phyloP scores from a whole-genome alignment of 805 yeast genomes.

The Candida xiaguanensis region DNA sequence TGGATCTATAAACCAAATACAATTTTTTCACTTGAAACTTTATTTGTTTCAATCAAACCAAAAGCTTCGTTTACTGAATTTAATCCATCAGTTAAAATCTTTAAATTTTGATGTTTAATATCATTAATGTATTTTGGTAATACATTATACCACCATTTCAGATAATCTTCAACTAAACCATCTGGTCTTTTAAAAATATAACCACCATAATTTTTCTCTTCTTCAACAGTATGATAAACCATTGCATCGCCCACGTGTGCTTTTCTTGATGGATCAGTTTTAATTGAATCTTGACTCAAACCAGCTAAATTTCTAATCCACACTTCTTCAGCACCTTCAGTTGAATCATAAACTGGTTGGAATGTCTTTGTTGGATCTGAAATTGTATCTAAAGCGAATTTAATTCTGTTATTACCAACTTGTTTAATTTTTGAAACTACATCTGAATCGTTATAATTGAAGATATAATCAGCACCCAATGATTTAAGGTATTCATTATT shows the following conservation, averaged over 20 bases:
- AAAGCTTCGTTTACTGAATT: conserved; percentile 33
- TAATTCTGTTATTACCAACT: conserved; percentile 17
- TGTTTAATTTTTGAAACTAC: conserved; percentile 19
- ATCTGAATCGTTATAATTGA: conserved; percentile 25
- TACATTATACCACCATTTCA: conserved; percentile 19
- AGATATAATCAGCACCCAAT: conserved; percentile 26
- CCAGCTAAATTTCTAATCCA: conserved; percentile 19
- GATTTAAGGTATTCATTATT: conserved; percentile 21
- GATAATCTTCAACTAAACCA: conserved; percentile 12
- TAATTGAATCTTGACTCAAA: conserved; percentile 10
- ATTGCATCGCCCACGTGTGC: conserved; percentile 12
- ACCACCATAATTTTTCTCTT: conserved; percentile 9
- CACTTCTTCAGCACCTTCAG: conserved; percentile 19
- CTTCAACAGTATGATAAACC: conserved; percentile 15
- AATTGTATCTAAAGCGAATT: conserved; percentile 26
- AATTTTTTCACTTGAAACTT: conserved; percentile 44
- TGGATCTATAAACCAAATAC: conserved; percentile 25
- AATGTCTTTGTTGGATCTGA: conserved; percentile 16
- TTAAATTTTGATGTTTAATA: conserved; percentile 19
- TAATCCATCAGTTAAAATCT: conserved; percentile 24
- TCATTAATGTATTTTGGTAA: conserved; percentile 16
- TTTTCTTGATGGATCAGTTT: conserved; percentile 11
- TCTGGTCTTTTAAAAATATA: conserved; percentile 7
- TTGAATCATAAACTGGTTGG: conserved; percentile 25
- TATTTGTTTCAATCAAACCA: conserved; percentile 28